phyloP scores from a whole-genome alignment of 148 eudicot species.

The Dysphania ambrosioides region DNA sequence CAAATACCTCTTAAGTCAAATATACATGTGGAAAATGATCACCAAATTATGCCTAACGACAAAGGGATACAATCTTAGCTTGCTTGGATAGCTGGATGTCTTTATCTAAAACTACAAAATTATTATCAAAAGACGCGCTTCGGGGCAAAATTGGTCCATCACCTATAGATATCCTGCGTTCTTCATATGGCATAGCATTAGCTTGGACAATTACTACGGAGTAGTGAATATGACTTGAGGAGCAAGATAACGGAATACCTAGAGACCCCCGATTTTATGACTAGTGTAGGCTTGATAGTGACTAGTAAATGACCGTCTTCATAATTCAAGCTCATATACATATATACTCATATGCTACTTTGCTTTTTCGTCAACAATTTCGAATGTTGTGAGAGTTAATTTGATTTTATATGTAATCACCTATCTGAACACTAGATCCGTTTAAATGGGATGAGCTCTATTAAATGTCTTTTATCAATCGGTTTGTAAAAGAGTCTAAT shows the following conservation, averaged over 20 bases:
- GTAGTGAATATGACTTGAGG: constrained; percentile 10
- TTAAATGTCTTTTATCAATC: too few relatives aligned
- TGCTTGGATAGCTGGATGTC: constrained; percentile 3
- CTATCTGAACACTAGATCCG: too few relatives aligned
- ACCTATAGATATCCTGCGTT: neutral
- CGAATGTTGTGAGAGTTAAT: neutral
- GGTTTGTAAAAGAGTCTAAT: too few relatives aligned
- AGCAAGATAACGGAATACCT: constrained; percentile 6
- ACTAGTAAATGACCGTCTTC: neutral
- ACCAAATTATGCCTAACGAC: constrained; percentile 2
- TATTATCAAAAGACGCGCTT: constrained; percentile 9
- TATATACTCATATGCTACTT: too few relatives aligned
- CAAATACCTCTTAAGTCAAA: constrained; percentile 14
- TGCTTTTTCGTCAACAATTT: neutral
- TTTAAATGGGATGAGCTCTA: too few relatives aligned
- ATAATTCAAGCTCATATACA: neutral
- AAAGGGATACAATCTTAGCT: too few relatives aligned
- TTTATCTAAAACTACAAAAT: neutral
- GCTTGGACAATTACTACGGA: neutral
- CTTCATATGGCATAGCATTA: too few relatives aligned
- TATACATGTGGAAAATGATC: constrained; percentile 21
- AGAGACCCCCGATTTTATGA: neutral
- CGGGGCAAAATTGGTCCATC: constrained; percentile 10
- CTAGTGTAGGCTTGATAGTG: neutral
- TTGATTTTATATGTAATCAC: neutral